Conservation (phyloP, 2,329 filamentous ascomycete species). For the Penicillium verrucosum region DNA sequence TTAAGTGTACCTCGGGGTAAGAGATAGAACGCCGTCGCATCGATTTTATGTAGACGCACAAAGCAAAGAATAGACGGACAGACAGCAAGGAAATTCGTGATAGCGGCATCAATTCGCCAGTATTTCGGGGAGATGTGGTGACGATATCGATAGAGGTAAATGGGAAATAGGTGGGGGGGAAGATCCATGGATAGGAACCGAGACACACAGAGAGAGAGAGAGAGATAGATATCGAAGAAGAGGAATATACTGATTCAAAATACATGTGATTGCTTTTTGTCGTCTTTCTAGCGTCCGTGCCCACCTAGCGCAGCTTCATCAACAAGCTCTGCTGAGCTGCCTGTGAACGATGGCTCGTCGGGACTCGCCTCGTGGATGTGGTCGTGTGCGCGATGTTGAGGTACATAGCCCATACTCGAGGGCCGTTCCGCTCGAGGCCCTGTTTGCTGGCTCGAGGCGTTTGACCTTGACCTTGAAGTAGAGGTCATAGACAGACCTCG, state of each 20-base stretch:
- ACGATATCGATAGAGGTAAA: not conserved
- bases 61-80: not conserved
- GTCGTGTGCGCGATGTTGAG: constrained; percentile 48
- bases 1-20: constrained; percentile 7
- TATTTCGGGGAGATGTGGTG: constrained; percentile 4
- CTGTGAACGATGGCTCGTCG: constrained; percentile 37
- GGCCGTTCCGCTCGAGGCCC: constrained; percentile 38
- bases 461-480: constrained; percentile 33
- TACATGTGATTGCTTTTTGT: not conserved
- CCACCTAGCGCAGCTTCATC: constrained; percentile 29
- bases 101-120: constrained; percentile 15
- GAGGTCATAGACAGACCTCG: constrained; percentile 39
- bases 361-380: constrained; percentile 46
- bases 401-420: constrained; percentile 51
- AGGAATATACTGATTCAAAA: constrained; percentile 4
- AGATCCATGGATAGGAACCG: not conserved
- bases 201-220: not conserved
- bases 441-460: constrained; percentile 33
- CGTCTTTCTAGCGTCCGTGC: constrained; percentile 8
- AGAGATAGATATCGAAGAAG: constrained; percentile 6
- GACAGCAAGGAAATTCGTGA: constrained; percentile 23
- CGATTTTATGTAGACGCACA: constrained; percentile 5
- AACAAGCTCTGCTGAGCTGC: constrained; percentile 46
- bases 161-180: not conserved
- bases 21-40: constrained; percentile 6